phyloP scores from a whole-genome alignment of 2,329 filamentous ascomycete species.

The Colletotrichum costaricense region DNA sequence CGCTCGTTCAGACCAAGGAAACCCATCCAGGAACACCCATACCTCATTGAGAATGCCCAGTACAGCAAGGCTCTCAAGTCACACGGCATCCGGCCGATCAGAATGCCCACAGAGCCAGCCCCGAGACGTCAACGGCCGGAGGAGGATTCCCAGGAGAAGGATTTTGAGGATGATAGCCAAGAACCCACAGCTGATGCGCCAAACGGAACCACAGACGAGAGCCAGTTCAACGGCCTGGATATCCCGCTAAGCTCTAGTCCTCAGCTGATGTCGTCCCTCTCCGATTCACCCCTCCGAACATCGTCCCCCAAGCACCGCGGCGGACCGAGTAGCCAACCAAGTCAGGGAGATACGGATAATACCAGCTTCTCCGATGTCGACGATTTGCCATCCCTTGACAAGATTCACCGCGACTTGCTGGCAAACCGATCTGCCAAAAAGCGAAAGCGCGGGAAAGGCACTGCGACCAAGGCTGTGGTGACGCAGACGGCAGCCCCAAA shows the following conservation, averaged over 20 bases:
- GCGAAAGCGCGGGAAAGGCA: not conserved
- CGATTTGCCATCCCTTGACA: constrained; percentile 50
- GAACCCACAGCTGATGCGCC: constrained; percentile 43
- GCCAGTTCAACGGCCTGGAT: constrained; percentile 40
- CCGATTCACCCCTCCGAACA: constrained; percentile 18
- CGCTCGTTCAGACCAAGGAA: constrained; percentile 69
- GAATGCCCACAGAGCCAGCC: constrained; percentile 49
- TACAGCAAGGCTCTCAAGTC: constrained; percentile 65
- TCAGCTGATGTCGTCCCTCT: constrained; percentile 10
- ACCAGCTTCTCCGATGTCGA: constrained; percentile 50
- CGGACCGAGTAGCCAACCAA: constrained; percentile 47
- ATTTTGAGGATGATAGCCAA: constrained; percentile 65
- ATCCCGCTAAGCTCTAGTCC: not conserved
- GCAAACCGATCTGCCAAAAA: constrained; percentile 10
- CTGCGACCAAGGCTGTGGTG: not conserved
- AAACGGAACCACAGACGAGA: constrained; percentile 48
- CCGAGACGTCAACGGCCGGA: constrained; percentile 44
- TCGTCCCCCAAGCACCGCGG: constrained; percentile 37
- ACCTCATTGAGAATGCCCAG: constrained; percentile 65
- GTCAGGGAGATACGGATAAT: constrained; percentile 49
- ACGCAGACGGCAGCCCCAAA: not conserved
- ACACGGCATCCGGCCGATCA: constrained; percentile 65
- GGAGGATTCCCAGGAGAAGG: constrained; percentile 60
- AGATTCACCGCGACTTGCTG: constrained; percentile 36
- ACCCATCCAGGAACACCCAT: constrained; percentile 71